Evolutionary conservation across 2,329 filamentous ascomycete species (phyloP), one percentile per base, ranked within the genome.

Genomic region (Xylaria sp.): DNA sequence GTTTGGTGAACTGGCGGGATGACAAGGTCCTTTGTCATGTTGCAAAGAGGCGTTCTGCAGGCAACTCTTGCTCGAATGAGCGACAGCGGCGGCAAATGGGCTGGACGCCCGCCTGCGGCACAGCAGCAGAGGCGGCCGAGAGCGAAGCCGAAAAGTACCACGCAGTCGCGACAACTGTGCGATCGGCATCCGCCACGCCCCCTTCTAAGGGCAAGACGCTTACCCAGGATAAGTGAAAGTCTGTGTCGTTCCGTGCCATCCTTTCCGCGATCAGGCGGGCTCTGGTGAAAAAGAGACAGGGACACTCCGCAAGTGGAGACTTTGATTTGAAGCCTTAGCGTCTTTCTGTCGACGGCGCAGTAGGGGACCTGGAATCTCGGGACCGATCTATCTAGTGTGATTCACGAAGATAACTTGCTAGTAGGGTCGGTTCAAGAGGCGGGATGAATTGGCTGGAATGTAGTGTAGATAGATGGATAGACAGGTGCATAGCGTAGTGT

Each of bases 181-280:
- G 72, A 75, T 75, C 71, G 72, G 69, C 71, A 63, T 64, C 44
- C 40, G 65, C 69, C 67, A 63, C 21, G 29, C 35, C 63, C 35
- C 47, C 32, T 12, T 25, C 13, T n/a, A 44, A 44, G 40, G 40
- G 16, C 35, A 60, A 35, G 48, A 58, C 40, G 54, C 60, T 35
- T 35, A 50, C 55, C 40, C 60, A 35, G 50, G 60, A 60, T 44
- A 64, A 50, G 64, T 32, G 25, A 63, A 55, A 32, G 59, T 18
- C 8, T 18, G 44, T 32, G 37, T 37, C 23, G 57, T 55, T 48
- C 57, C 40, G 54, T 57, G 25, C 54, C 64, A 51, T 37, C 23
- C 27, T 35, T 59, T 53, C 60, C 48, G 27, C 51, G 9, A 50
- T 60, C 35, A 40, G 61, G 37, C 53, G 42, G 48, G 23, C 23